Evolutionary conservation across 139 green algal genomes (phyloP), one percentile per base, ranked within the genome.

Genomic region (Microglena sp.): DNA sequence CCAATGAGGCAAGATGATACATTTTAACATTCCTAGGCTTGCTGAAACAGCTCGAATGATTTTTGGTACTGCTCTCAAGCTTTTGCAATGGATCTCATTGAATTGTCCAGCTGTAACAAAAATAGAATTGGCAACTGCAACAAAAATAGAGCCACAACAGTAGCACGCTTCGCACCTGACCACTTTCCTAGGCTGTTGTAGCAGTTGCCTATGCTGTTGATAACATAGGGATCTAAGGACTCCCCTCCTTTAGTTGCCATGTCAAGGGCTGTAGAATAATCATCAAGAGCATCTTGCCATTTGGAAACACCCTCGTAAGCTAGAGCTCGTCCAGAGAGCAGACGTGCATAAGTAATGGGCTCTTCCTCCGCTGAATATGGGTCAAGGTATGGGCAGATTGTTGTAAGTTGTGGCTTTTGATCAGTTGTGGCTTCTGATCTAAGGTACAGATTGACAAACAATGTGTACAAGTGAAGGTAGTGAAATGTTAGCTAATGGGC

Each of bases 121-220:
- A n/a, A n/a, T n/a, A n/a, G n/a, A n/a, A n/a, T n/a, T n/a, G n/a
- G n/a, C n/a, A n/a, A n/a, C n/a, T n/a, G n/a, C n/a, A n/a, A n/a
- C n/a, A n/a, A n/a, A n/a, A n/a, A n/a, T n/a, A n/a, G n/a, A n/a
- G n/a, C n/a, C n/a, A n/a, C n/a, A n/a, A n/a, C n/a, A n/a, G n/a
- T n/a, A n/a, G n/a, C n/a, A n/a, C n/a, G n/a, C n/a, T n/a, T n/a
- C 28, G 8, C 30, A 62, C 55, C 55, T 62, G 33, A 29, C 71
- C 80, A 86, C 3, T 70, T 26, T 21, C 76, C 78, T 11, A 95
- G 61, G 2, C 69, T 84, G 61, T 85, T 86, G 60, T 79, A 76
- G 67, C 77, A 89, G 75, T 96, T 96, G 61, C 89, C 89, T 2
- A 72, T 55, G 30, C 53, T 76, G 75, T 95, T 95, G 26, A 88